Evolutionary conservation across 768 basidiomycete species (phyloP).

Genomic region (Xerocomus potaroensis): DNA sequence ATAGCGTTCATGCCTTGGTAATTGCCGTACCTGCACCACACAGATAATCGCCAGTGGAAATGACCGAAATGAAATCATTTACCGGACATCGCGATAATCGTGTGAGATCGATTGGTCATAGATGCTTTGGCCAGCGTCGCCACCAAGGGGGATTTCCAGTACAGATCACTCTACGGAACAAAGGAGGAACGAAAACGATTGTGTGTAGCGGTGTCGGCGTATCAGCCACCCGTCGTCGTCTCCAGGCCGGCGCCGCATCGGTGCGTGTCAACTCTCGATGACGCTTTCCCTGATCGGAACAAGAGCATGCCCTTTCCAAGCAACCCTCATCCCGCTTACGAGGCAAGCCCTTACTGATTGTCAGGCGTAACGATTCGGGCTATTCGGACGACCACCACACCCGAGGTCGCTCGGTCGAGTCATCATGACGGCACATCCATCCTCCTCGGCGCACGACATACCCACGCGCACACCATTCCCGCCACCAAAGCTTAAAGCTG

Average conservation of each 20-base stretch:
- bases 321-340: not conserved
- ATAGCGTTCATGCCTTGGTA: slow-evolving; percentile 3
- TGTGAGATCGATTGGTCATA: not conserved
- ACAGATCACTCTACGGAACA: slow-evolving; percentile 6
- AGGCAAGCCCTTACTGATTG: not conserved
- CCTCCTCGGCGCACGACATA: not conserved
- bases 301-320: not conserved
- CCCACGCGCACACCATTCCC: not conserved
- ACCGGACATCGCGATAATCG: slow-evolving; percentile 7
- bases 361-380: not conserved
- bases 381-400: not conserved
- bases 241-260: not conserved
- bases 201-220: not conserved
- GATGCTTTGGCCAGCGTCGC: not conserved
- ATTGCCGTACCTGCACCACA: slow-evolving; percentile 1
- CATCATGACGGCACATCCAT: not conserved
- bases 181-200: not conserved
- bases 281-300: not conserved
- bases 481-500: not conserved
- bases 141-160: slow-evolving; percentile 4
- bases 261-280: not conserved
- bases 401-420: not conserved
- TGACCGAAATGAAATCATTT: slow-evolving; percentile 28
- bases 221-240: not conserved
- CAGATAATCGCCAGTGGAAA: slow-evolving; percentile 9